Evolutionary conservation across 2,329 filamentous ascomycete genomes (phyloP).

Genomic region (Ophiostoma australiae): DNA sequence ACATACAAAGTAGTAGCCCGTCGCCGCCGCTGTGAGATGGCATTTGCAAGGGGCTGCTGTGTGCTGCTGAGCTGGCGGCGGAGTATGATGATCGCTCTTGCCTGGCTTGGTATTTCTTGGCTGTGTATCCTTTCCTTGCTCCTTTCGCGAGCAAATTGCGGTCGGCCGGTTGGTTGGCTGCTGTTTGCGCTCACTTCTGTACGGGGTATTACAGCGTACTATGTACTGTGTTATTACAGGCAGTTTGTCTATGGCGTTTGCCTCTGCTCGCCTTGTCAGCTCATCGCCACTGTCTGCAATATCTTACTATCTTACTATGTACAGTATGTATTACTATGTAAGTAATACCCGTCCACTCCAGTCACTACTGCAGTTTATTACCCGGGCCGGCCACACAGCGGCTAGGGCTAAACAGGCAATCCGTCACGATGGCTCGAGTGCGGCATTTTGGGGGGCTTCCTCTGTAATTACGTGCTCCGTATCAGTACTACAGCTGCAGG

Average conservation of each 20-base stretch:
- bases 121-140: constrained; percentile 12
- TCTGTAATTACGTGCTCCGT: background rate
- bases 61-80: background rate
- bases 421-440: background rate
- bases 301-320: too few relatives aligned
- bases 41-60: background rate
- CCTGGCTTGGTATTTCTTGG: constrained; percentile 18
- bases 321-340: too few relatives aligned
- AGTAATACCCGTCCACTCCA: too few relatives aligned
- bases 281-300: background rate
- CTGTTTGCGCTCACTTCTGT: too few relatives aligned
- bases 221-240: too few relatives aligned
- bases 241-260: background rate
- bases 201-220: too few relatives aligned
- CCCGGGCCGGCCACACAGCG: background rate
- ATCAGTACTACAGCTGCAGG: background rate
- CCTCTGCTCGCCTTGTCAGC: background rate
- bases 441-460: background rate
- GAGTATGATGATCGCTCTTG: background rate
- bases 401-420: constrained; percentile 11
- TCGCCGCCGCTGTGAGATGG: background rate
- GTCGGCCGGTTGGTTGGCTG: too few relatives aligned
- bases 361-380: background rate
- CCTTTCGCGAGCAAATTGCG: background rate
- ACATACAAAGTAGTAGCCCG: too few relatives aligned